Evolutionary conservation across 352 stramenopile genomes (phyloP).

Genomic region (Pythium pyrilobum): DNA sequence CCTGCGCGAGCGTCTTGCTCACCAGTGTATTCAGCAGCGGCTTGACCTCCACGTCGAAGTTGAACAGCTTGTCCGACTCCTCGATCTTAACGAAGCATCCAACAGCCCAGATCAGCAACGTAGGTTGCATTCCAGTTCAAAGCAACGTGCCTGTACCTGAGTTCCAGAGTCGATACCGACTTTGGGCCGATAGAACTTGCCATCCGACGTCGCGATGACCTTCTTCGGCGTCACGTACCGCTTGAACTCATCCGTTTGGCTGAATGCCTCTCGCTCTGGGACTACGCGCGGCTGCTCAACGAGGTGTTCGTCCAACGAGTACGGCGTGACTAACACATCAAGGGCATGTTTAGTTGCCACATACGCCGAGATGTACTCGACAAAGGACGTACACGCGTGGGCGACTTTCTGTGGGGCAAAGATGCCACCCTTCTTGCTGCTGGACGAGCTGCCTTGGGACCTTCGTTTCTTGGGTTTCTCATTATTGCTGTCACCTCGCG

Average conservation of each 20-base stretch:
- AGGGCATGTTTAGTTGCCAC: too few relatives aligned
- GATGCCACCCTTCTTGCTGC: conserved; percentile 26
- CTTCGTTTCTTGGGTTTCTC: conserved; percentile 33
- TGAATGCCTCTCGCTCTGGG: conserved; percentile 37
- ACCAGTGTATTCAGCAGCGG: conserved; percentile 74
- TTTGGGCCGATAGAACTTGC: conserved; percentile 56
- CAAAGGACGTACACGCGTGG: conserved; percentile 30
- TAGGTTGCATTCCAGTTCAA: neutral
- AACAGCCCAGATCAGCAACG: neutral
- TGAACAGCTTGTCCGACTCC: conserved; percentile 61
- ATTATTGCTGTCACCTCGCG: conserved; percentile 9
- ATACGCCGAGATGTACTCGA: too few relatives aligned
- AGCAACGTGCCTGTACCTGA: conserved; percentile 29
- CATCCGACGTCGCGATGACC: conserved; percentile 32
- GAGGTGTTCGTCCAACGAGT: conserved; percentile 55
- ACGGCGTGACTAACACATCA: conserved; percentile 34
- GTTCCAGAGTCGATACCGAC: conserved; percentile 69
- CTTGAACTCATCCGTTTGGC: conserved; percentile 68
- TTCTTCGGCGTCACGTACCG: conserved; percentile 28
- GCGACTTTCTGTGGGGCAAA: conserved; percentile 29
- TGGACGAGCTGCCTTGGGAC: conserved; percentile 7
- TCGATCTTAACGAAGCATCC: conserved; percentile 46
- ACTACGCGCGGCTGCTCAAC: conserved; percentile 44
- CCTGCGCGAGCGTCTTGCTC: conserved; percentile 80
- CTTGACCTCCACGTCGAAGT: conserved; percentile 76